These are phyloP conservation scores for Mrakia frigida DNA, from an alignment of 768 basidiomycete genomes.

Conservation along the genomic window DNA sequence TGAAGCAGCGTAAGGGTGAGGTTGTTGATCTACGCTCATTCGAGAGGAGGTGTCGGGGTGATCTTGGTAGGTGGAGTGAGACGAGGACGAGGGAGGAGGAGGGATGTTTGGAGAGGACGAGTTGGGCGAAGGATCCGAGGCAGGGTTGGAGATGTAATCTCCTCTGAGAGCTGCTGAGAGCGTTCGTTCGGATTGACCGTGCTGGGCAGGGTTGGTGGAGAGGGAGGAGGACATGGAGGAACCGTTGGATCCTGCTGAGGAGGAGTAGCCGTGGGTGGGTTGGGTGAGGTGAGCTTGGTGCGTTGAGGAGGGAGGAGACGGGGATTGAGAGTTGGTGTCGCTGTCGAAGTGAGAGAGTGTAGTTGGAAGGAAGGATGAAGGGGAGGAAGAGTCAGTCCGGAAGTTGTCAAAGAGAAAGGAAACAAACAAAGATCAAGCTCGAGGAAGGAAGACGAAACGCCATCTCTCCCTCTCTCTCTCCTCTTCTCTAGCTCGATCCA, in stretches of 20 bases:
- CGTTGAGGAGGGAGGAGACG: neutral
- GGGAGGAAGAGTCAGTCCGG: neutral
- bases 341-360: neutral
- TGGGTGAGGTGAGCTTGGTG: neutral
- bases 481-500: neutral
- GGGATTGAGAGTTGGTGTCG: neutral
- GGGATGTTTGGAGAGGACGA: neutral
- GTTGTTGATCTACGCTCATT: conserved; percentile 11
- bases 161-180: conserved; percentile 30
- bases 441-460: neutral
- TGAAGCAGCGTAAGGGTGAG: neutral
- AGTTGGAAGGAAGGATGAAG: neutral
- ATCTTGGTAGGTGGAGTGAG: neutral
- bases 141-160: conserved; percentile 11
- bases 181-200: conserved; percentile 8
- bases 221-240: conserved; percentile 23
- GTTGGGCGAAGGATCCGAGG: neutral
- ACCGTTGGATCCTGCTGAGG: conserved; percentile 21
- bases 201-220: neutral
- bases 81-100: neutral
- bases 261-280: conserved; percentile 4
- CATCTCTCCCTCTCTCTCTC: neutral
- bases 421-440: neutral
- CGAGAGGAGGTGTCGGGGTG: conserved; percentile 8
- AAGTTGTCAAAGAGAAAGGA: neutral